Percentiles rank a stretch among this genome's conserved stretches.
These are phyloP conservation scores for Blastosporella zonata DNA, from an alignment of 1,284 basidiomycete genomes.

Conservation along the genomic window DNA sequence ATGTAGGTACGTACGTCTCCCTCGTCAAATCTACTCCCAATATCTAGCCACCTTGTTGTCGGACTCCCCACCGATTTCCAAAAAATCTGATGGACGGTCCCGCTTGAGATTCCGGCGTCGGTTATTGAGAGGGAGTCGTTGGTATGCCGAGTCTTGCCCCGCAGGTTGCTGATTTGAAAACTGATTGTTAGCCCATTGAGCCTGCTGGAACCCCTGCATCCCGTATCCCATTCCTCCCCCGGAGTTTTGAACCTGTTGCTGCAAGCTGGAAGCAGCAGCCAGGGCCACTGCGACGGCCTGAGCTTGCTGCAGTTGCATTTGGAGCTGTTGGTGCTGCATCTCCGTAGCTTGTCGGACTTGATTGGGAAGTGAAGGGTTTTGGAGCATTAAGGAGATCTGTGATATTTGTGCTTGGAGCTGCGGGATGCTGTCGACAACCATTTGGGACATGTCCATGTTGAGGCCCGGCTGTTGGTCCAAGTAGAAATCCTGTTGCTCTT, in stretches of 20 bases:
- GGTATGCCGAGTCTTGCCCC: conserved; percentile 77
- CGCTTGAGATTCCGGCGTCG: conserved; percentile 72
- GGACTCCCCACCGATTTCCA: conserved; percentile 65
- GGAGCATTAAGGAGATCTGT: conserved; percentile 72
- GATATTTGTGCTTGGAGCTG: conserved; percentile 76
- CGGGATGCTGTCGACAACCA: conserved; percentile 68
- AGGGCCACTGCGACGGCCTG: conserved; percentile 64
- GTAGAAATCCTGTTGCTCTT: conserved; percentile 62
- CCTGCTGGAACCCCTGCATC: conserved; percentile 37
- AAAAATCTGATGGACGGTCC: conserved; percentile 77
- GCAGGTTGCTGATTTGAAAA: conserved; percentile 62
- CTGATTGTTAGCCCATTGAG: conserved; percentile 42
- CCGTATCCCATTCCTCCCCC: conserved; percentile 37
- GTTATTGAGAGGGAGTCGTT: conserved; percentile 76
- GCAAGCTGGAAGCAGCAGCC: conserved; percentile 47
- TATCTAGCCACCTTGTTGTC: conserved; percentile 66
- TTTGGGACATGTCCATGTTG: conserved; percentile 65
- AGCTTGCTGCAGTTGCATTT: conserved; percentile 73
- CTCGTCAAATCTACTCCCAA: conserved; percentile 57
- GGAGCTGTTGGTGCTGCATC: conserved; percentile 72
- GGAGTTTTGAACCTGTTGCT: conserved; percentile 39
- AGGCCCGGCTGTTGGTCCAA: conserved; percentile 56
- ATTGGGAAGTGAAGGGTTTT: conserved; percentile 66
- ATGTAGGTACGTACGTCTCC: not conserved
- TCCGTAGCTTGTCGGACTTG: conserved; percentile 75